phyloP scores from a whole-genome alignment of 441 rosid species.

The Eruca vesicaria region DNA sequence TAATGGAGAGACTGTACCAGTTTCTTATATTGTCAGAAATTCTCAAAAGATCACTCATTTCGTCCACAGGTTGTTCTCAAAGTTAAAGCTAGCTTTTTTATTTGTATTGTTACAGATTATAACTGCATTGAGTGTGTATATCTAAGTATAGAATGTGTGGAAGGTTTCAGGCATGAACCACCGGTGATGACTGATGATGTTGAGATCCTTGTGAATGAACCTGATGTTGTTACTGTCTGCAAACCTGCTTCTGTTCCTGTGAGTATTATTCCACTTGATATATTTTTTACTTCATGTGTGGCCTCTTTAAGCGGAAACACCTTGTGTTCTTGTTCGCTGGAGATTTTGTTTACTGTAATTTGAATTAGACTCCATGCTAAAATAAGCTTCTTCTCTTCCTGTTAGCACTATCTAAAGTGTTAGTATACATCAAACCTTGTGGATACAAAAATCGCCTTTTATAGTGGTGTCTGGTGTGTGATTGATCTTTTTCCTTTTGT shows the following conservation, averaged over 20 bases:
- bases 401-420: neutral
- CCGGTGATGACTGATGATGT: constrained; percentile 76
- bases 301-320: no score
- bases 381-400: neutral
- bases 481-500: constrained; percentile 10
- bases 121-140: neutral
- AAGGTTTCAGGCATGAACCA: constrained; percentile 86
- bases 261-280: constrained; percentile 32
- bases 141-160: constrained; percentile 26
- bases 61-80: constrained; percentile 62
- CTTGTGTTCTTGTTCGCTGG: no score
- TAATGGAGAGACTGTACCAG: constrained; percentile 70
- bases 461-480: no score
- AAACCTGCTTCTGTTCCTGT: constrained; percentile 92
- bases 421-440: no score
- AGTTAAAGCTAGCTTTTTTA: neutral
- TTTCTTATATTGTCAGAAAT: constrained; percentile 69
- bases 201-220: constrained; percentile 58
- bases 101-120: neutral
- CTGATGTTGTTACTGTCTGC: constrained; percentile 77
- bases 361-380: neutral
- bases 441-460: no score
- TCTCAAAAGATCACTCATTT: constrained; percentile 92
- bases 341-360: no score
- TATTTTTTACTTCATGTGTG: neutral